Percentiles rank a stretch among this genome's conserved stretches.
Evolutionary conservation across 352 stramenopile species (phyloP).

Genomic region (Phytophthora pinifolia): DNA sequence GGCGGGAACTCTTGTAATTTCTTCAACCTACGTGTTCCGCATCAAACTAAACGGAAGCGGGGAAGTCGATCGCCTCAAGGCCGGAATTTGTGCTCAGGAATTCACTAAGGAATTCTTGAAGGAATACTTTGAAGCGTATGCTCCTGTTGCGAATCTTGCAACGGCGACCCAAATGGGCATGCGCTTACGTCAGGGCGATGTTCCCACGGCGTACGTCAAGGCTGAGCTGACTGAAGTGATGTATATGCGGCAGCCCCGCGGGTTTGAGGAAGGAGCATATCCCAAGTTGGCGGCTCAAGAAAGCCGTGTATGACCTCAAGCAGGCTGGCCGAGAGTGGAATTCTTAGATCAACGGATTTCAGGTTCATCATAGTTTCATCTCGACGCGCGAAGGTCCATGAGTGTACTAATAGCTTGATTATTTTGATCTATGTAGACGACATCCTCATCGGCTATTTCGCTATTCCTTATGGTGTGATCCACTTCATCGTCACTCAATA

Average conservation of each 20-base stretch:
- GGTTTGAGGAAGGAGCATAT: slow-evolving; percentile 1
- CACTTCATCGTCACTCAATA: no score
- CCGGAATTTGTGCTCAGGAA: no score
- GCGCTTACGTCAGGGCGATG: slow-evolving; percentile 8
- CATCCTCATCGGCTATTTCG: neutral
- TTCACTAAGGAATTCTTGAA: neutral
- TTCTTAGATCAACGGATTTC: neutral
- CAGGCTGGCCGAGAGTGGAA: slow-evolving; percentile 7
- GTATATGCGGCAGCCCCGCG: slow-evolving; percentile 1
- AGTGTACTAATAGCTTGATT: slow-evolving; percentile 1
- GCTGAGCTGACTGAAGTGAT: neutral
- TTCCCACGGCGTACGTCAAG: slow-evolving; percentile 10
- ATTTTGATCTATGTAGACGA: slow-evolving; percentile 4
- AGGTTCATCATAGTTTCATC: neutral
- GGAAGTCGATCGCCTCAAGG: no score
- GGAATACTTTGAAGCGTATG: neutral
- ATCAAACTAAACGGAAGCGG: no score
- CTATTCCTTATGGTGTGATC: no score
- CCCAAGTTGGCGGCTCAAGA: slow-evolving; percentile 2
- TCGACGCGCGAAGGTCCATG: slow-evolving; percentile 1
- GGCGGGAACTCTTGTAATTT: no score
- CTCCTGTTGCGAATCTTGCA: slow-evolving; percentile 1
- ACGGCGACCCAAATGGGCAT: neutral
- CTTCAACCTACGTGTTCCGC: no score
- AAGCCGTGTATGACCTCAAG: slow-evolving; percentile 4